These are phyloP conservation scores for Thamnidium elegans DNA, from an alignment of 192 early-diverging fungal genomes.

Conservation along the genomic window DNA sequence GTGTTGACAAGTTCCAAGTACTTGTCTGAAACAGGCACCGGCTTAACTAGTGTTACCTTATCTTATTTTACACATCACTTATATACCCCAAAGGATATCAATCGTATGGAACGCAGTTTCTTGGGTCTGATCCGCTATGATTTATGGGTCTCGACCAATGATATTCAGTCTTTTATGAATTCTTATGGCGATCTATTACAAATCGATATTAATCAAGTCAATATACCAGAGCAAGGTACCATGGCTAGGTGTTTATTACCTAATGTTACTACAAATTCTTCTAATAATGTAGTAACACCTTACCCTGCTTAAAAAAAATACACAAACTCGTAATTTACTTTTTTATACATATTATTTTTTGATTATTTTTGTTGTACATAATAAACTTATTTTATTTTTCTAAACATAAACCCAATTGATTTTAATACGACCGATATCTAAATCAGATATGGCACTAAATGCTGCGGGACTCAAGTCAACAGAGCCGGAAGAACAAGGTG, in stretches of 20 bases:
- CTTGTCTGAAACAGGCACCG: slow-evolving; percentile 39
- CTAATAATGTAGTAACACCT: background rate
- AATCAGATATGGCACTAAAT: slow-evolving; percentile 37
- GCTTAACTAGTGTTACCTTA: slow-evolving; percentile 23
- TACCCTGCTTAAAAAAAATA: background rate
- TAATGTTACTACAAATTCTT: background rate
- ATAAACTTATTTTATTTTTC: background rate
- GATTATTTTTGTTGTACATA: slow-evolving; percentile 6
- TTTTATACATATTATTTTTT: slow-evolving; percentile 6
- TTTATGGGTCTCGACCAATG: slow-evolving; percentile 42
- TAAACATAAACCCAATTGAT: slow-evolving; percentile 40
- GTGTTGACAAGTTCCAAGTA: slow-evolving; percentile 63
- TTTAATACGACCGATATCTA: slow-evolving; percentile 21
- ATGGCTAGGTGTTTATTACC: too few species aligned
- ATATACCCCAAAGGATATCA: slow-evolving; percentile 45
- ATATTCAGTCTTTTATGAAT: slow-evolving; percentile 34
- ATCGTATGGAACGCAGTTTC: slow-evolving; percentile 48
- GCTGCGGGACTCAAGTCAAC: slow-evolving; percentile 52
- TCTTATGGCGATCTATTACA: slow-evolving; percentile 1
- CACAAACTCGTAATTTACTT: background rate
- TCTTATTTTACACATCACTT: slow-evolving; percentile 38
- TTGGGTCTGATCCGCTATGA: slow-evolving; percentile 42
- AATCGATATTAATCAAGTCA: slow-evolving; percentile 1
- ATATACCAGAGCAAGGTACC: background rate
- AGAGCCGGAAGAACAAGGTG: slow-evolving; percentile 35